Evolutionary conservation across 306 rosid genomes (phyloP), one percentile per base, ranked within the genome.

Genomic region (Inga leiocalycina): DNA sequence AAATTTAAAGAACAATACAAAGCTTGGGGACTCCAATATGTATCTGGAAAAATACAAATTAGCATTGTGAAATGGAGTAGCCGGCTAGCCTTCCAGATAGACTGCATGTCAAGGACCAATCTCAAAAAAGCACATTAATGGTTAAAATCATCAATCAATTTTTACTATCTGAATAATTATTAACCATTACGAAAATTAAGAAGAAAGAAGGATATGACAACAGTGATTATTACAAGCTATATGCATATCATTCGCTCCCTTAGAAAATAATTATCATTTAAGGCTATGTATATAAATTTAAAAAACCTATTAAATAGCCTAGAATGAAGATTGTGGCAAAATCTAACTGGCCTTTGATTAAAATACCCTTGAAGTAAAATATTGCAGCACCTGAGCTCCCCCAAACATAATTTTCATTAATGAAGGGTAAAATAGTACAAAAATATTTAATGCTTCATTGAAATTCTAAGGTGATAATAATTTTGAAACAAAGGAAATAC

Each of bases 1-100:
- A 83, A 88, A 97, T 86, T 97, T 97, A 86, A 91, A 97, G 87
- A 97, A 97, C 92, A 97, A 74, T 87, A 81, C 93, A 82, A 94
- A 94, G 89, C 98, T 86, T 77, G 99, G 90, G 52, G 99, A 90
- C 90, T 97, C 97, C 94, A 97, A 83, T 82, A 97, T 90, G 86
- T 97, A 92, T 83, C 99, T 94, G 95, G 84, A 91, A 87, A 90
- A 83, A 67, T 75, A 80, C 51, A 83, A 82, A 73, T 74, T 76
- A 85, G 64, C 87, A 83, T 81, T 19, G 76, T 54, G 84, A 82
- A 84, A 77, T 81, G 71, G 77, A 65, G 78, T 79, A 84, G 76
- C 84, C 79, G 78, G 74, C 64, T 62, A 67, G 70, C 74, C 76
- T 51, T 48, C 57, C 34, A 16, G 56, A 71, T 62, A 44, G 62